phyloP scores from a whole-genome alignment of 352 stramenopile species.

The Globisporangium cystogenes region DNA sequence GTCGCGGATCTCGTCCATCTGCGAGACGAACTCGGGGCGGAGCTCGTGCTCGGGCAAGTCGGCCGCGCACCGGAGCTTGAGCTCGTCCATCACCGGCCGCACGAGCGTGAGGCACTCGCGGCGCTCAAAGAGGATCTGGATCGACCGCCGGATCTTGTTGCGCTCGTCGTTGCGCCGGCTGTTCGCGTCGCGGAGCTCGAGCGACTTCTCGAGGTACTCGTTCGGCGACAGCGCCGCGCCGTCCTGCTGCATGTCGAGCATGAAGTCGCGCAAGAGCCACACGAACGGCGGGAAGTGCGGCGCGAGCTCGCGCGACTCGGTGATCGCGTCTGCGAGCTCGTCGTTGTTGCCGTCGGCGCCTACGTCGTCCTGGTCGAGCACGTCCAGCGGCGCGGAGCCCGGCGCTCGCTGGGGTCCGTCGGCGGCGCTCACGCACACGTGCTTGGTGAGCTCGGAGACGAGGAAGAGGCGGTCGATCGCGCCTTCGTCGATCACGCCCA shows the following conservation, averaged over 20 bases:
- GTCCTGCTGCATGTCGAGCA: constrained; percentile 74
- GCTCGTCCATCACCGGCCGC: constrained; percentile 65
- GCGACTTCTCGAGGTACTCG: constrained; percentile 73
- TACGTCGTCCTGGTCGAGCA: constrained; percentile 2
- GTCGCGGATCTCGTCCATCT: constrained; percentile 54
- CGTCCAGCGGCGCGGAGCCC: not conserved
- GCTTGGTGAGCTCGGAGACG: constrained; percentile 81
- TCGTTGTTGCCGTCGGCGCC: constrained; percentile 3
- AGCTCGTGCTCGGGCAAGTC: constrained; percentile 46
- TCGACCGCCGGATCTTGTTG: constrained; percentile 59
- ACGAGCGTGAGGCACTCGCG: constrained; percentile 77
- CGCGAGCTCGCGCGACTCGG: constrained; percentile 48
- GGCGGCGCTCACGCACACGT: constrained; percentile 60
- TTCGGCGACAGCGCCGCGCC: constrained; percentile 51
- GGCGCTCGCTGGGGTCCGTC: constrained; percentile 1
- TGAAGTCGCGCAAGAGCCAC: constrained; percentile 79
- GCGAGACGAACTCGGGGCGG: constrained; percentile 68
- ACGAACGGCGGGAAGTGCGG: constrained; percentile 81
- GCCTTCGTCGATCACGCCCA: constrained; percentile 85
- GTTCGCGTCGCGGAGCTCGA: constrained; percentile 41
- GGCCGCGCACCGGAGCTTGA: constrained; percentile 47
- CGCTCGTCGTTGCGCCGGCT: constrained; percentile 54
- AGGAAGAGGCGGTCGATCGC: constrained; percentile 82
- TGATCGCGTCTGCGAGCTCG: constrained; percentile 19
- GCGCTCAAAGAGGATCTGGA: constrained; percentile 66